phyloP scores from a whole-genome alignment of 129 eudicot species.

The Centrapalus pauciflorus region DNA sequence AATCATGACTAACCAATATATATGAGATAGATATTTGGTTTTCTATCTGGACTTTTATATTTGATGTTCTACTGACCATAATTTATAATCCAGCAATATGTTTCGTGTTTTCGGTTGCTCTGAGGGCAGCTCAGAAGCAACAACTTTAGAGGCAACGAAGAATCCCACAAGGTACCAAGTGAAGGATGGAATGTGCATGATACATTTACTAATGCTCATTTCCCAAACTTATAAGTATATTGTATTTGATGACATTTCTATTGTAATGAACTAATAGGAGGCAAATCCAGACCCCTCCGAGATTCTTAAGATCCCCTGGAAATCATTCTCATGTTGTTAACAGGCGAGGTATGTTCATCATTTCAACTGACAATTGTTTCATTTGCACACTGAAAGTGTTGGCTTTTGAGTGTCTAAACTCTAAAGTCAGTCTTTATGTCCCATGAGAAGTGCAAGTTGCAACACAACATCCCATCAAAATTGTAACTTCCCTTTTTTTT shows the following conservation, averaged over 20 bases:
- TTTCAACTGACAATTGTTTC: neutral
- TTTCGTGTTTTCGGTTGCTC: slow-evolving; percentile 90
- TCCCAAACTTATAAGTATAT: neutral
- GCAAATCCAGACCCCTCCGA: slow-evolving; percentile 71
- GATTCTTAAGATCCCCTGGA: slow-evolving; percentile 59
- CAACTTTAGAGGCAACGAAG: slow-evolving; percentile 94
- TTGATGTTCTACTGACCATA: slow-evolving; percentile 10
- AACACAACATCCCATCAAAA: too few relatives aligned
- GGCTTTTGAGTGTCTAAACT: too few relatives aligned
- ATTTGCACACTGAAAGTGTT: neutral
- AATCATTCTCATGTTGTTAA: slow-evolving; percentile 55
- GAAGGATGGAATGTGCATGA: neutral
- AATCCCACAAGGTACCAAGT: slow-evolving; percentile 76
- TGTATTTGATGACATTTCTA: neutral
- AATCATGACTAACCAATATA: neutral
- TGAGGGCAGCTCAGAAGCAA: slow-evolving; percentile 82
- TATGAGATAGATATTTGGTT: neutral
- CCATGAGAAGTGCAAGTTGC: too few relatives aligned
- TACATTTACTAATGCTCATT: neutral
- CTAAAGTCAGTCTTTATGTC: too few relatives aligned
- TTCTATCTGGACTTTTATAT: neutral
- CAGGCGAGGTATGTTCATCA: slow-evolving; percentile 52
- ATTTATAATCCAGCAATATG: slow-evolving; percentile 54
- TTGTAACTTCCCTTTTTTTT: too few relatives aligned
- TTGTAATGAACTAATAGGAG: slow-evolving; percentile 40